A percentile compares a stretch with the other conserved stretches of the same genome.
These are phyloP conservation scores for Candida loeiensis DNA, from an alignment of 805 yeast genomes.

Conservation along the genomic window DNA sequence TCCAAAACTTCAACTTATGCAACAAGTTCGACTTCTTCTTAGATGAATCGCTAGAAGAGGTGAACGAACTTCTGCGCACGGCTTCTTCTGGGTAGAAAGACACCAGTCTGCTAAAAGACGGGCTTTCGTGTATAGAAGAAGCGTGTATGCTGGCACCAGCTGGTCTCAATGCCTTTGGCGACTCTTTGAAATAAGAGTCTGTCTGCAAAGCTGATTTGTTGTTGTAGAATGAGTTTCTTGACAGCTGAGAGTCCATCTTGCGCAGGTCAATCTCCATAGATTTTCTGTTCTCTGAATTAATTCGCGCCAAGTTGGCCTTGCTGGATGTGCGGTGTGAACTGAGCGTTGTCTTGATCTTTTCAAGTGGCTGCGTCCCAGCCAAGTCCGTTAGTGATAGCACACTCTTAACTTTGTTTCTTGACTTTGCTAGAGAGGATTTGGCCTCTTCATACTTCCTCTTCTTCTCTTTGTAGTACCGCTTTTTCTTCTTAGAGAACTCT, in stretches of 20 bases:
- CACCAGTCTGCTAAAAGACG: conserved; percentile 17
- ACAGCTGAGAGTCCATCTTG: conserved; percentile 14
- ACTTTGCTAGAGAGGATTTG: conserved; percentile 32
- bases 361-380: conserved; percentile 32
- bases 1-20: conserved; percentile 40
- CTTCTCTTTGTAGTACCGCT: conserved; percentile 26
- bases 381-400: conserved; percentile 36
- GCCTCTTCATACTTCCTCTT: conserved; percentile 33
- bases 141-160: neutral
- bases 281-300: conserved; percentile 6
- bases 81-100: conserved; percentile 22
- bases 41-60: conserved; percentile 9
- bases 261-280: conserved; percentile 6
- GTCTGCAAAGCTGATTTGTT: conserved; percentile 3
- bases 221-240: conserved; percentile 11
- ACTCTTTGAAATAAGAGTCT: conserved; percentile 3
- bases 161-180: conserved; percentile 6
- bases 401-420: conserved; percentile 34
- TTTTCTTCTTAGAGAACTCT: conserved; percentile 38
- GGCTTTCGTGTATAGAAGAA: conserved; percentile 5
- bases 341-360: conserved; percentile 34
- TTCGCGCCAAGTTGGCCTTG: conserved; percentile 8
- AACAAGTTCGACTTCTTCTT: conserved; percentile 24
- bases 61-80: conserved; percentile 4
- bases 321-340: conserved; percentile 24